Evolutionary conservation across 2,329 filamentous ascomycete genomes (phyloP), one percentile per base, ranked within the genome.

Genomic region (Colletotrichum zoysiae): DNA sequence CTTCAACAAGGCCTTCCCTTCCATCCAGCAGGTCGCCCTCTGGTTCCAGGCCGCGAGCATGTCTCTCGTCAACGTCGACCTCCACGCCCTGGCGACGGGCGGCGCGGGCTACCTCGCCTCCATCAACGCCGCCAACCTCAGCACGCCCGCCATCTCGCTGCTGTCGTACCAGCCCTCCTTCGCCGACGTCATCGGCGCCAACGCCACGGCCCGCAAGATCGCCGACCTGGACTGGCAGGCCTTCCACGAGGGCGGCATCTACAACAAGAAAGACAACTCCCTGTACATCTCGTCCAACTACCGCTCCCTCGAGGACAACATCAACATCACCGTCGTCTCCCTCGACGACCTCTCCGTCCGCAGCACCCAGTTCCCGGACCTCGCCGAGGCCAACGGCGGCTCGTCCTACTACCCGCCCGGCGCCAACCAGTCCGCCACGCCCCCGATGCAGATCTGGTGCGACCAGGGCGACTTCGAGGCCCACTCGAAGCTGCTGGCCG

Each of bases 341-440:
- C 68, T 76, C 40, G 73, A 76, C 14, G 74, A 76, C 59, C 72
- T 74, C 42, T 70, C 73, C 14, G 18, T 67, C 63, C 50, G 38
- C 60, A 76, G 74, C 73, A 71, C 71, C 14, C 74, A 75, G 44
- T 73, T 77, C n/a, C 65, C 75, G 4, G 46, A 60, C 23, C 61
- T 77, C 40, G 67, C 71, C 60, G 74, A 75, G 70, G 74, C 74
- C 23, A 77, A 76, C 63, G 76, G 74, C 38, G 76, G 74, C 23
- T 70, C 74, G 11, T 74, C 65, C 0, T 77, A 76, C 65, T 74
- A 73, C 33, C 75, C 75, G 11, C 73, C 75, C 20, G 75, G 73
- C 23, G 58, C 63, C 18, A 59, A 61, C 38, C 59, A 42, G 42
- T 63, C 68, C 56, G 48, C 66, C 46, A 73, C 74, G 44, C 74